Percentiles rank a stretch among this genome's conserved stretches.
Conservation (phyloP, 2,329 filamentous ascomycete genomes). For the Exophiala xenobiotica region DNA sequence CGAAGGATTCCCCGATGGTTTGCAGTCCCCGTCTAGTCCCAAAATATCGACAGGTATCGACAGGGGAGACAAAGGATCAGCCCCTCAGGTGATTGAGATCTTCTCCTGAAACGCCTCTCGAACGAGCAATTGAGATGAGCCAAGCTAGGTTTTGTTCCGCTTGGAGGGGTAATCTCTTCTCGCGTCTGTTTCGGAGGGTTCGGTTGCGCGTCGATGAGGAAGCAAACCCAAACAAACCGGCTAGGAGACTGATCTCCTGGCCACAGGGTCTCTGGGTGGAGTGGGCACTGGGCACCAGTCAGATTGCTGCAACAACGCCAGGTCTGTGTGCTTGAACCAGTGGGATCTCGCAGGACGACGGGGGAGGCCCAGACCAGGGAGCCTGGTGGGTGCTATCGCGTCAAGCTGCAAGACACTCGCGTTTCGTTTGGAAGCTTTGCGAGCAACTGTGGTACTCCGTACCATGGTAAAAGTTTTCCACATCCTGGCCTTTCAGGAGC, state of each 20-base stretch:
- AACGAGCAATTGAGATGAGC: not conserved
- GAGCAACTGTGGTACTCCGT: no score
- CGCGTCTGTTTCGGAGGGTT: not conserved
- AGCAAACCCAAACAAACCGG: not conserved
- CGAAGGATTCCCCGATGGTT: no score
- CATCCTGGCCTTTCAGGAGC: no score
- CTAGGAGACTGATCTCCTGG: no score
- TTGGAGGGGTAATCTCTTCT: not conserved
- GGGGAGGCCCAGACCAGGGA: slow-evolving; percentile 2
- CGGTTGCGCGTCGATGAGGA: not conserved
- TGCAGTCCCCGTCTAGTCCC: not conserved
- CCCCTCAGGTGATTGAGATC: not conserved
- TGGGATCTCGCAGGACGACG: slow-evolving; percentile 5
- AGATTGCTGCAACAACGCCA: slow-evolving; percentile 14
- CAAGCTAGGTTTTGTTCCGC: not conserved
- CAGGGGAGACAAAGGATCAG: no score
- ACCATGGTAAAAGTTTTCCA: no score
- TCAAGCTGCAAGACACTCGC: no score
- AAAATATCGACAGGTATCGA: not conserved
- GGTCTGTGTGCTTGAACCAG: slow-evolving; percentile 2
- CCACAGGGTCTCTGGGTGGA: not conserved
- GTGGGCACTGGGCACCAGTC: not conserved
- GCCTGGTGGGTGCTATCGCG: not conserved
- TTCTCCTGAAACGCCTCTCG: not conserved
- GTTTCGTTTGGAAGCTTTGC: not conserved